Evolutionary conservation across 345 rosid genomes (phyloP).

Genomic region (Capsella bursapastoris): DNA sequence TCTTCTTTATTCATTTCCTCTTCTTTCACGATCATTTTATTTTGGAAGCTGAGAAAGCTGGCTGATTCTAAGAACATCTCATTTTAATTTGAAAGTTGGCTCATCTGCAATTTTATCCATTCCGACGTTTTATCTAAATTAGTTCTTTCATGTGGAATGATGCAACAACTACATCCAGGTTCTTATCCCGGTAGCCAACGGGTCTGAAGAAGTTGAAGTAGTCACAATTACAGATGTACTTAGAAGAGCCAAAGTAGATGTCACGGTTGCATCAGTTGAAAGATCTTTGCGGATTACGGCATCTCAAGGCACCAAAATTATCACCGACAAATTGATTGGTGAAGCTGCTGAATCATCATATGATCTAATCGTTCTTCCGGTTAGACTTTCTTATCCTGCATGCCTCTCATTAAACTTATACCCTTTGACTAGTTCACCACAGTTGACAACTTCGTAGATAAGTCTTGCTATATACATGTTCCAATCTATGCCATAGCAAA

Average conservation of each 20-base stretch:
- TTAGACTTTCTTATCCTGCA: slow-evolving; percentile 40
- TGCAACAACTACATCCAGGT: slow-evolving; percentile 53
- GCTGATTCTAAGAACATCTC: slow-evolving; percentile 14
- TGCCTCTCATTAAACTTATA: neutral
- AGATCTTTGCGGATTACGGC: slow-evolving; percentile 61
- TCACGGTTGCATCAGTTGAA: slow-evolving; percentile 83
- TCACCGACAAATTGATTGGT: slow-evolving; percentile 74
- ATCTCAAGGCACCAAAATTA: slow-evolving; percentile 74
- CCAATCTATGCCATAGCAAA: neutral
- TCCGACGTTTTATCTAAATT: neutral
- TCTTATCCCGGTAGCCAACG: slow-evolving; percentile 86
- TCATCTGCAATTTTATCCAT: neutral
- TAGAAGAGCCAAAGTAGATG: slow-evolving; percentile 83
- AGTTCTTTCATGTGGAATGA: neutral
- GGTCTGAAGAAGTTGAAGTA: slow-evolving; percentile 80
- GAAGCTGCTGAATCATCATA: slow-evolving; percentile 62
- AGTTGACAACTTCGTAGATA: neutral
- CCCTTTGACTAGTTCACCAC: slow-evolving; percentile 12
- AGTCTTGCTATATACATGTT: neutral
- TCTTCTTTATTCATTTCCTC: neutral
- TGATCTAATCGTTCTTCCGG: slow-evolving; percentile 88
- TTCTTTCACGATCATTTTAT: neutral
- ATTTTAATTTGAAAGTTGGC: neutral
- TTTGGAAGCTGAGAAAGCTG: neutral
- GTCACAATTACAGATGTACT: slow-evolving; percentile 73